Evolutionary conservation across 225 moss, liverwort and hornwort genomes (phyloP).

Genomic region (Straminergon stramineum): DNA sequence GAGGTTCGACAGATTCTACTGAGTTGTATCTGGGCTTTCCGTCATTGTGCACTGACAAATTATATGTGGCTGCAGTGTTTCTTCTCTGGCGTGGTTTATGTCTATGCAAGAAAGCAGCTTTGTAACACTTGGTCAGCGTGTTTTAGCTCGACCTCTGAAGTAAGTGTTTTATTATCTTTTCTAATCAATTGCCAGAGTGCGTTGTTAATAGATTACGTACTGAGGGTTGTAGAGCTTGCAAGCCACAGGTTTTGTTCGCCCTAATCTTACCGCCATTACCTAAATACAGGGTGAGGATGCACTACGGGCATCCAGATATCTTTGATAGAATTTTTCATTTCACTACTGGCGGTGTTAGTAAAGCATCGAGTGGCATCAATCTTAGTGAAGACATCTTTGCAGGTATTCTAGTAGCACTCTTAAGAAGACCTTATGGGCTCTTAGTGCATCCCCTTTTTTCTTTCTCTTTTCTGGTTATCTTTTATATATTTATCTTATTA

Average conservation of each 20-base stretch:
- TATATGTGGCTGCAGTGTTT: conserved; percentile 62
- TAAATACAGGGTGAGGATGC: conserved; percentile 86
- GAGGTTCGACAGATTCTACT: background rate
- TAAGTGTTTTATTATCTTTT: conserved; percentile 26
- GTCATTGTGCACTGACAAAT: background rate
- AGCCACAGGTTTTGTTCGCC: background rate
- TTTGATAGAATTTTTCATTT: conserved; percentile 97
- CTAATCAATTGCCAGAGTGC: background rate
- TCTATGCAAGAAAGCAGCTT: conserved; percentile 99
- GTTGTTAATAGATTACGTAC: background rate
- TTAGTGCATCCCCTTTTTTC: background rate
- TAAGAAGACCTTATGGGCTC: background rate
- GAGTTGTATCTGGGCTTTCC: background rate
- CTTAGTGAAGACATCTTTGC: conserved; percentile 99
- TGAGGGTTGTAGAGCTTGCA: background rate
- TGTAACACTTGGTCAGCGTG: conserved; percentile 95
- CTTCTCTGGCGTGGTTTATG: conserved; percentile 96
- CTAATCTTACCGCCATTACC: background rate
- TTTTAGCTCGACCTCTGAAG: conserved; percentile 87
- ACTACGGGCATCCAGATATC: conserved; percentile 98
- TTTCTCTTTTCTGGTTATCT: background rate
- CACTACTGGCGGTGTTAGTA: conserved; percentile 91
- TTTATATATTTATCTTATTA: background rate
- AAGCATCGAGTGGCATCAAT: conserved; percentile 85
- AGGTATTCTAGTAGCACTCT: conserved; percentile 34